These are phyloP conservation scores for Spergularia azorica DNA, from an alignment of 179 eudicot genomes.

Conservation along the genomic window DNA sequence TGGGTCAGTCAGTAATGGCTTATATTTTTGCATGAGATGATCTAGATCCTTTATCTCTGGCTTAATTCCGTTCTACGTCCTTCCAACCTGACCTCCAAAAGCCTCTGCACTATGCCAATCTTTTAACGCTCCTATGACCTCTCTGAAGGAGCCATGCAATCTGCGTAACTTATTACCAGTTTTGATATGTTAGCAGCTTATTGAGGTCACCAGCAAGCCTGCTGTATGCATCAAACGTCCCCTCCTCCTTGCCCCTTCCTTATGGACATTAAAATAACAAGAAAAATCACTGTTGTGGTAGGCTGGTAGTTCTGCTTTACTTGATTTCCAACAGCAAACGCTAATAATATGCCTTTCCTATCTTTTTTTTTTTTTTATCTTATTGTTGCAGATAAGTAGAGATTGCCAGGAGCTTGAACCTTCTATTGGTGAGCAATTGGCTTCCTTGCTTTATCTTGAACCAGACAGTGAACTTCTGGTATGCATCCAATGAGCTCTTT, in stretches of 20 bases:
- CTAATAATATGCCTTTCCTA: background rate
- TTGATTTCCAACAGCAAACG: background rate
- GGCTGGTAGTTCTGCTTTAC: background rate
- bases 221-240: background rate
- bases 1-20: background rate
- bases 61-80: too few species aligned
- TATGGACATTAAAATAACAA: background rate
- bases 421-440: slow-evolving; percentile 96
- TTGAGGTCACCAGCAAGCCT: background rate
- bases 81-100: too few species aligned
- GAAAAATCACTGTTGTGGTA: background rate
- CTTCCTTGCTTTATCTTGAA: slow-evolving; percentile 92
- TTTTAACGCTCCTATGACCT: background rate
- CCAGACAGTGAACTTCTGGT: slow-evolving; percentile 99
- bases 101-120: background rate
- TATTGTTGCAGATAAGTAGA: slow-evolving; percentile 82
- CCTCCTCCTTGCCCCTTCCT: background rate
- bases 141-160: background rate
- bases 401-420: slow-evolving; percentile 99
- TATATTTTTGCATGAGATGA: background rate
- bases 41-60: too few species aligned
- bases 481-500: background rate
- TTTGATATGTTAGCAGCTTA: too few species aligned
- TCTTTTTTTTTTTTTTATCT: background rate
- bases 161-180: background rate